Evolutionary conservation across 306 rosid species (phyloP).

Genomic region (Cajanus cajan): DNA sequence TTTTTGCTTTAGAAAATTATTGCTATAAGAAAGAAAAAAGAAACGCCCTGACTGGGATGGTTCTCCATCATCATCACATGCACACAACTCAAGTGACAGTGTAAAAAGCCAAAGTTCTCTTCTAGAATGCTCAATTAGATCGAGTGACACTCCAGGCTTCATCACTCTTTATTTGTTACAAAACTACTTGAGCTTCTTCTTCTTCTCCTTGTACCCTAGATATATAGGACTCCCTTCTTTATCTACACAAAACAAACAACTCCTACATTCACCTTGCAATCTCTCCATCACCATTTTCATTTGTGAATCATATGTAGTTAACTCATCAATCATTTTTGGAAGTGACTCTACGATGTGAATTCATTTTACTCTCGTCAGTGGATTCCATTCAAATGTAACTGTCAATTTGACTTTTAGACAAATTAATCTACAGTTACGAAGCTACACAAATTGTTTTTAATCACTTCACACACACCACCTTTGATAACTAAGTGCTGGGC

Average conservation of each 20-base stretch:
- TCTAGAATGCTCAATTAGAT: not conserved
- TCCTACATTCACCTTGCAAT: not conserved
- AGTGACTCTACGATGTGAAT: not conserved
- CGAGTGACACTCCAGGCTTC: not conserved
- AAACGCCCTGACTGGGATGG: not conserved
- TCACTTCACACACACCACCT: not conserved
- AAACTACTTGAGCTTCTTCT: not conserved
- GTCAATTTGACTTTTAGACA: not conserved
- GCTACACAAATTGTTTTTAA: not conserved
- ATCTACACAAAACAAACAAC: not conserved
- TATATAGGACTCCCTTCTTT: not conserved
- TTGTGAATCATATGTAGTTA: not conserved
- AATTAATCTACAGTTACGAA: not conserved
- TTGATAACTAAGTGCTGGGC: not conserved
- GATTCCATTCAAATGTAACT: not conserved
- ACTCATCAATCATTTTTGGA: not conserved
- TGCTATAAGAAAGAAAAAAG: slow-evolving; percentile 1
- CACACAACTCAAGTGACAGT: slow-evolving; percentile 19
- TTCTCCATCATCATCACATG: slow-evolving; percentile 23
- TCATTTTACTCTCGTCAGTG: not conserved
- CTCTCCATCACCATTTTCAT: not conserved
- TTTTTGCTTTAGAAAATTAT: slow-evolving; percentile 17
- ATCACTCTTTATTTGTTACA: not conserved
- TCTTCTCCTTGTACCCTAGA: not conserved
- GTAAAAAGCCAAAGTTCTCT: not conserved